phyloP scores from a whole-genome alignment of 306 rosid genomes.

The Inga oerstediana region DNA sequence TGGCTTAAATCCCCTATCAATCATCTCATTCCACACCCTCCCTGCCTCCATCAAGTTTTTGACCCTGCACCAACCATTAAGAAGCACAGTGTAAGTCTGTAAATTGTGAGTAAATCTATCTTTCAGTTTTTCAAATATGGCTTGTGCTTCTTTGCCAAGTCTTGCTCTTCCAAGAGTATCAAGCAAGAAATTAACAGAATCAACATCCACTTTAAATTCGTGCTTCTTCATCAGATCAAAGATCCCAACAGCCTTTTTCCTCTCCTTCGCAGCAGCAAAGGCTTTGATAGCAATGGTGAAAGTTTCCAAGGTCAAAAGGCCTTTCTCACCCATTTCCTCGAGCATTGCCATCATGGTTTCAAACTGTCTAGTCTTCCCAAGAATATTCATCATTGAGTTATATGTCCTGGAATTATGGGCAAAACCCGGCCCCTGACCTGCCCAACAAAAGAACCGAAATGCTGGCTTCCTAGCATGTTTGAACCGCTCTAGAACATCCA shows the following conservation, averaged over 20 bases:
- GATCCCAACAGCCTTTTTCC: conserved; percentile 82
- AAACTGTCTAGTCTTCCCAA: conserved; percentile 88
- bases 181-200: conserved; percentile 77
- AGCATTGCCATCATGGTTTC: conserved; percentile 89
- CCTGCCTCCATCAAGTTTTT: conserved; percentile 83
- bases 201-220: conserved; percentile 60
- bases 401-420: conserved; percentile 69
- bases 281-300: conserved; percentile 72
- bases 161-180: conserved; percentile 74
- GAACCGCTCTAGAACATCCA: conserved; percentile 76
- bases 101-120: conserved; percentile 62
- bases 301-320: conserved; percentile 76
- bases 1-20: conserved; percentile 75
- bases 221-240: conserved; percentile 88
- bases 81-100: conserved; percentile 76
- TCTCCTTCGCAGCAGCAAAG: conserved; percentile 83
- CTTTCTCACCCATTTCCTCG: conserved; percentile 87
- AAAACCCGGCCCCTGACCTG: conserved; percentile 63
- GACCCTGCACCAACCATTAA: conserved; percentile 80
- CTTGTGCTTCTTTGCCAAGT: conserved; percentile 81
- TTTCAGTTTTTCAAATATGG: conserved; percentile 68
- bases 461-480: conserved; percentile 88
- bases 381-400: conserved; percentile 67
- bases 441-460: conserved; percentile 92
- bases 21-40: conserved; percentile 91